These are phyloP conservation scores for Penicillium bovifimosum DNA, from an alignment of 495 filamentous ascomycete species.

Conservation along the genomic window DNA sequence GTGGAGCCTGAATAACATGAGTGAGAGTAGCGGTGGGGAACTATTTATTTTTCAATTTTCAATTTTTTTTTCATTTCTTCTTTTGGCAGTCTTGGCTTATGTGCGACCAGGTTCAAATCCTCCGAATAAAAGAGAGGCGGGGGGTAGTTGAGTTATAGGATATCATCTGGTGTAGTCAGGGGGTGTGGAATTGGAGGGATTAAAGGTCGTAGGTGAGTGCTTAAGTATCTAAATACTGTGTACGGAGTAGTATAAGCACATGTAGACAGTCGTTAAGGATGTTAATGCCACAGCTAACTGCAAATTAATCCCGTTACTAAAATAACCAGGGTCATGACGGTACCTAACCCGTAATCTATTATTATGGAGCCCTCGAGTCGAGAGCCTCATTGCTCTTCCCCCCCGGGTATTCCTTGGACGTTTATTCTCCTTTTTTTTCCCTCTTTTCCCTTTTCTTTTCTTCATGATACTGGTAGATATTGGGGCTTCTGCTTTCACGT, in stretches of 20 bases:
- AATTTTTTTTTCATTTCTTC: neutral
- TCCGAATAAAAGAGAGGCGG: neutral
- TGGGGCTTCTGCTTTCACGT: neutral
- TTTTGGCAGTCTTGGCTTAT: neutral
- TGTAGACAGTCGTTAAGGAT: no score
- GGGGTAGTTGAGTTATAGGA: neutral
- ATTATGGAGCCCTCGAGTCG: neutral
- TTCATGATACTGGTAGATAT: neutral
- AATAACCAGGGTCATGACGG: neutral
- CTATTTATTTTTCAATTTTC: neutral
- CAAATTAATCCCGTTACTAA: no score
- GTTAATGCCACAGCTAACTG: no score
- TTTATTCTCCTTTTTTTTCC: slow-evolving; percentile 2
- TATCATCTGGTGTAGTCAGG: neutral
- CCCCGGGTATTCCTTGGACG: neutral
- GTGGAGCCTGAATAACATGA: slow-evolving; percentile 10
- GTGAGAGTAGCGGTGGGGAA: slow-evolving; percentile 4
- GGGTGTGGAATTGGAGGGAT: no score
- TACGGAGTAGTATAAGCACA: no score
- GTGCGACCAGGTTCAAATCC: slow-evolving; percentile 9
- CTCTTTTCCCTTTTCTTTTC: neutral
- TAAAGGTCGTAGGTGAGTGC: no score
- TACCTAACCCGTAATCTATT: neutral
- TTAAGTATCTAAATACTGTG: no score
- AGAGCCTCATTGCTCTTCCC: neutral